These are phyloP conservation scores for Picea mariana DNA, from an alignment of 83 land plant species.

Conservation along the genomic window DNA sequence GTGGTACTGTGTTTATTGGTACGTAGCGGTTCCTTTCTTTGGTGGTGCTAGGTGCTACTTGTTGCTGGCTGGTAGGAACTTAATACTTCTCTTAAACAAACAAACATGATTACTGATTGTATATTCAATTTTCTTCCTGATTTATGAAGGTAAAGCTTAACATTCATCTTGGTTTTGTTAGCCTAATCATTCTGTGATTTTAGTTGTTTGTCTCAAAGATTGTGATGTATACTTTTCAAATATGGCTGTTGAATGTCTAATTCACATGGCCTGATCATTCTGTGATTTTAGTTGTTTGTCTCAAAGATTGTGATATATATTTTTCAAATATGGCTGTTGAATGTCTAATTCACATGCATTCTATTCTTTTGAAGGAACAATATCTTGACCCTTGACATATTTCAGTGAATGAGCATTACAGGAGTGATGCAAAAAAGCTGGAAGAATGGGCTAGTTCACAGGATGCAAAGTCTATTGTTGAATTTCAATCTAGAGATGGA, in stretches of 20 bases:
- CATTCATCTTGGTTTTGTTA: background rate
- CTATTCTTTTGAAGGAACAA: background rate
- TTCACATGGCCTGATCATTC: background rate
- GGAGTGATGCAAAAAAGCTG: constrained; percentile 85
- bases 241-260: background rate
- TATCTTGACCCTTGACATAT: constrained; percentile 16
- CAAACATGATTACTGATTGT: background rate
- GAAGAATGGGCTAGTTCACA: constrained; percentile 95
- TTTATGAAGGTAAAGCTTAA: background rate
- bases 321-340: background rate
- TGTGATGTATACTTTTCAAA: background rate
- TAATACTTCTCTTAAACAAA: too few relatives aligned
- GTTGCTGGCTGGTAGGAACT: too few relatives aligned
- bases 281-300: background rate
- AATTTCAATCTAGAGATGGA: constrained; percentile 84
- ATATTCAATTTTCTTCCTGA: background rate
- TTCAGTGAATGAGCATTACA: constrained; percentile 30
- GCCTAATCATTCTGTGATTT: background rate
- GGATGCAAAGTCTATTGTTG: constrained; percentile 57
- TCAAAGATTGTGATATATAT: background rate
- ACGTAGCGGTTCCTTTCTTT: too few relatives aligned
- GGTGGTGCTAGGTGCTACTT: too few relatives aligned
- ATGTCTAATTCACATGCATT: background rate
- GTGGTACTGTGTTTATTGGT: too few relatives aligned
- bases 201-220: background rate